Conservation (phyloP, 169 alveolate species). For the Eimeria acervulina region DNA sequence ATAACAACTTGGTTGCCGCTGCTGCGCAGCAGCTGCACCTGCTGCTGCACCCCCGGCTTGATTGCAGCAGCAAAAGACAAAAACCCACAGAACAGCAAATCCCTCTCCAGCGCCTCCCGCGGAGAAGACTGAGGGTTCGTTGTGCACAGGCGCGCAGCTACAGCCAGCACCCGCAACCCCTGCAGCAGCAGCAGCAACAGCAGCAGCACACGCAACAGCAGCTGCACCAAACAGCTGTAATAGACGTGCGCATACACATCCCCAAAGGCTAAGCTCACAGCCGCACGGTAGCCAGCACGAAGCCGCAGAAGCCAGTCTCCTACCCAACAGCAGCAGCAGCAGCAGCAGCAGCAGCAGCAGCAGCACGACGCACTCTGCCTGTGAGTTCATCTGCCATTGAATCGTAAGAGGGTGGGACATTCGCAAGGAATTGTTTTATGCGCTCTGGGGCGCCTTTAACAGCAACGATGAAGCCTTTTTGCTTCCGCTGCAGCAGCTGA, state of each 20-base stretch:
- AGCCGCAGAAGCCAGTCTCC: background rate
- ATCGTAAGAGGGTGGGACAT: slow-evolving; percentile 95
- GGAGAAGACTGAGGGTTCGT: slow-evolving; percentile 91
- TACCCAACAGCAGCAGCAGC: background rate
- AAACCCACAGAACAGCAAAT: slow-evolving; percentile 96
- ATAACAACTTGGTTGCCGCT: slow-evolving; percentile 95
- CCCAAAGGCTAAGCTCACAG: background rate
- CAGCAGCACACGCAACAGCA: slow-evolving; percentile 14
- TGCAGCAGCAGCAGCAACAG: slow-evolving; percentile 45
- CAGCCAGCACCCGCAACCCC: slow-evolving; percentile 35
- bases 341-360: slow-evolving; percentile 82
- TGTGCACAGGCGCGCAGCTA: slow-evolving; percentile 86
- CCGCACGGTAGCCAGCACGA: background rate
- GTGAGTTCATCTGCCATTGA: slow-evolving; percentile 78
- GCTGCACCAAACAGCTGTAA: background rate
- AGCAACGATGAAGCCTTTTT: slow-evolving; percentile 52
- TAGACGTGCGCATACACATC: background rate
- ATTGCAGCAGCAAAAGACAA: slow-evolving; percentile 97
- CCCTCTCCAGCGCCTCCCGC: slow-evolving; percentile 67
- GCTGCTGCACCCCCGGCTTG: slow-evolving; percentile 92
- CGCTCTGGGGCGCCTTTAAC: slow-evolving; percentile 99
- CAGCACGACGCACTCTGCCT: slow-evolving; percentile 80
- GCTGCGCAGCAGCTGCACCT: slow-evolving; percentile 91
- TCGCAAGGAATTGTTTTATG: slow-evolving; percentile 90
- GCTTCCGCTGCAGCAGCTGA: slow-evolving; percentile 41